Evolutionary conservation across 73 alveolate genomes (phyloP), one percentile per base, ranked within the genome.

Genomic region (Paraurostyla sp.): DNA sequence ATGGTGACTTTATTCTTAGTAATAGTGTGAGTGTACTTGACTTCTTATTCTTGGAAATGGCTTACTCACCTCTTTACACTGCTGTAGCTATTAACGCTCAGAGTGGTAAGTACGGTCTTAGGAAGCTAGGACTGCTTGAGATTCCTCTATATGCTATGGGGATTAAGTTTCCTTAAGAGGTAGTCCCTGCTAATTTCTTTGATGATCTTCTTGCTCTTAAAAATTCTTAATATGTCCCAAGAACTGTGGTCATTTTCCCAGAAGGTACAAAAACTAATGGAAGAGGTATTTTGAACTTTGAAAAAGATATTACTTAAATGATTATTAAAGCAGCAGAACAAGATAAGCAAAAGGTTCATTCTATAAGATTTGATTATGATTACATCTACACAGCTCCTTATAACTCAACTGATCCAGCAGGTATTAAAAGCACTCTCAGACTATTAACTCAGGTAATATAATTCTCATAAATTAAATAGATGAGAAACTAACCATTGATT

Each of bases 181-280:
- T 87, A 0, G 76, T 20, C 15, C 51, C 0, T n/a, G 40, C 59
- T 51, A 9, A 11, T 23, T 49, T 50, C 25, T 75, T 0, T 48
- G 58, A 51, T 13, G 27, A 27, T 45, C 63, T 87, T 27, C 15
- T 45, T 22, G 81, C 52, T 36, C 60, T 87, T 0, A 29, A 2
- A 13, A 23, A 48, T 71, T 43, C 56, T 11, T 18, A 40, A 22
- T 40, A 75, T 3, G 89, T 87, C 22, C 30, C 29, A 6, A 49
- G 93, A 38, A 89, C 93, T 0, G 33, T 87, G 0, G 93, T 87
- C 0, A 22, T 87, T 9, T 87, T 87, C 76, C 93, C 93, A 33
- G 93, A 87, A 76, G 93, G 63, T 13, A 87, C 93, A 9, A 87
- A 87, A 45, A 87, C 93, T 33, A 87, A 87, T 38, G 93, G 93